A percentile compares a stretch with the other conserved stretches of the same genome.
phyloP scores from a whole-genome alignment of 169 alveolate species.

The Blepharisma undulans region DNA sequence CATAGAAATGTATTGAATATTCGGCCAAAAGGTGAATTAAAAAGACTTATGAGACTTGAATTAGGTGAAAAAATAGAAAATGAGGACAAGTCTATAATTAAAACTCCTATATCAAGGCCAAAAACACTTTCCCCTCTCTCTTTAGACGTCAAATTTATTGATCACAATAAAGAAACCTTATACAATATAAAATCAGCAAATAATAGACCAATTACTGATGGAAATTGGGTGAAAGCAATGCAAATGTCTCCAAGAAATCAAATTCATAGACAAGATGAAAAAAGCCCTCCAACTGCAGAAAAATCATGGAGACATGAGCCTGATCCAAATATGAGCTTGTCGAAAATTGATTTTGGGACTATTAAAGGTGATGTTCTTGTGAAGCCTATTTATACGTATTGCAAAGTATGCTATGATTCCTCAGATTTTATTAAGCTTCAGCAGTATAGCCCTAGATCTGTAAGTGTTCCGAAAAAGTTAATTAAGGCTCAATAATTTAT shows the following conservation, averaged over 20 bases:
- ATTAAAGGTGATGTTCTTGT: background rate
- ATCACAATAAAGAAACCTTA: slow-evolving; percentile 3
- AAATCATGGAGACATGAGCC: background rate
- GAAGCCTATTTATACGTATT: slow-evolving; percentile 1
- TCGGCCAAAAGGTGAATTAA: background rate
- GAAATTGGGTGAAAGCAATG: background rate
- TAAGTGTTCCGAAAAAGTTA: background rate
- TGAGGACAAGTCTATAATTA: background rate
- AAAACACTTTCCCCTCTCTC: background rate
- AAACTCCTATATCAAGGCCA: background rate
- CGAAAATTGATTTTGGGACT: background rate
- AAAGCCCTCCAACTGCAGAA: background rate
- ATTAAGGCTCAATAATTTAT: background rate
- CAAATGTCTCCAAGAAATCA: background rate
- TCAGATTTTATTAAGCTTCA: background rate
- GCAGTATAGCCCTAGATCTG: background rate
- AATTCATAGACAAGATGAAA: background rate
- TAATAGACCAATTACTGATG: background rate
- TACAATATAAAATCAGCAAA: background rate
- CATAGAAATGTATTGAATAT: background rate
- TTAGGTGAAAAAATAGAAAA: background rate
- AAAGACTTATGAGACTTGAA: background rate
- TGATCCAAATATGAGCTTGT: background rate
- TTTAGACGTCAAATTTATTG: background rate
- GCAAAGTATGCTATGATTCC: background rate